A percentile compares a stretch with the other conserved stretches of the same genome.
Evolutionary conservation across 1,284 basidiomycete species (phyloP).

Genomic region (Tylopilus orsonianus): DNA sequence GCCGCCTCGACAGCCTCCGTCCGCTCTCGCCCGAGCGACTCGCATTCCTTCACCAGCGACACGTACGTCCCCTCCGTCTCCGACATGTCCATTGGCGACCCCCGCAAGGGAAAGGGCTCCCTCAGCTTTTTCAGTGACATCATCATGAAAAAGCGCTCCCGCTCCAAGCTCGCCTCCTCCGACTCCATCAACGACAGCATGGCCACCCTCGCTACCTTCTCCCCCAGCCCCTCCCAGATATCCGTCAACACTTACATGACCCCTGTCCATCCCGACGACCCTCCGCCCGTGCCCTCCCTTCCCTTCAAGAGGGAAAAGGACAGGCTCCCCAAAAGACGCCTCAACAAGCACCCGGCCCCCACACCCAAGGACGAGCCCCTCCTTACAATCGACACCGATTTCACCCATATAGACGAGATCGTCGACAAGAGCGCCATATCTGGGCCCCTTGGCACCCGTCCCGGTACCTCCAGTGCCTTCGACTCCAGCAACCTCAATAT

Average conservation of each 20-base stretch:
- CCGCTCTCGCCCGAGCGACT: conserved; percentile 41
- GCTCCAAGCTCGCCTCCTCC: conserved; percentile 32
- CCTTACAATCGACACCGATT: conserved; percentile 68
- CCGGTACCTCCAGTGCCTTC: conserved; percentile 15
- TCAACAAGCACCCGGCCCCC: conserved; percentile 24
- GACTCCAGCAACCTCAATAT: conserved; percentile 26
- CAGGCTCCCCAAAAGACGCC: conserved; percentile 20
- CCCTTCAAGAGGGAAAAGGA: conserved; percentile 33
- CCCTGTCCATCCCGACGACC: conserved; percentile 7
- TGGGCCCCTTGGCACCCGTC: conserved; percentile 5
- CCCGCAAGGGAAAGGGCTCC: conserved; percentile 35
- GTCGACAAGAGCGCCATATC: conserved; percentile 46
- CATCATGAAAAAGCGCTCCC: conserved; percentile 34
- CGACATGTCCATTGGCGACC: conserved; percentile 31
- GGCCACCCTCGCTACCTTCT: conserved; percentile 17
- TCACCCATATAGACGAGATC: conserved; percentile 84
- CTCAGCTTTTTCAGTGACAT: conserved; percentile 33
- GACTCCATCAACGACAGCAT: conserved; percentile 25
- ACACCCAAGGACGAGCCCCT: conserved; percentile 18
- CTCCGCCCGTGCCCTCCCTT: conserved; percentile 26
- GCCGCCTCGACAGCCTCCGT: conserved; percentile 33
- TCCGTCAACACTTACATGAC: conserved; percentile 25
- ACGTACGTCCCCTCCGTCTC: conserved; percentile 32
- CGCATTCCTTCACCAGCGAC: conserved; percentile 37
- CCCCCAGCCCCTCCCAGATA: conserved; percentile 26